These are phyloP conservation scores for Saposhnikovia divaricata DNA, from an alignment of 129 eudicot species.

Conservation along the genomic window DNA sequence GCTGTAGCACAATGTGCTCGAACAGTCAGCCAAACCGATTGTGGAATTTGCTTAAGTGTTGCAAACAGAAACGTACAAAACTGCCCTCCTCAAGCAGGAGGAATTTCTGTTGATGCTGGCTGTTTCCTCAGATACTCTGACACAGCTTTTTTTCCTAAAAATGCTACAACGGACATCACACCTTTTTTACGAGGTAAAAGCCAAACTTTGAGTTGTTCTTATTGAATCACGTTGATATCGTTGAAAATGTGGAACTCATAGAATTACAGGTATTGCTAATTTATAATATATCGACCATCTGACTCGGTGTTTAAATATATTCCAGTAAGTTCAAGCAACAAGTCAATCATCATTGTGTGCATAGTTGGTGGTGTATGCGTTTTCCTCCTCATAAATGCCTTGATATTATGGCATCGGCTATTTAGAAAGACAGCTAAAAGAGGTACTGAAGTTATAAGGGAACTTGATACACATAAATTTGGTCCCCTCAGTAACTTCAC, in stretches of 20 bases:
- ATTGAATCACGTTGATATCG: background rate
- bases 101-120: conserved; percentile 35
- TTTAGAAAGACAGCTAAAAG: conserved; percentile 23
- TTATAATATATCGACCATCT: background rate
- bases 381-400: conserved; percentile 34
- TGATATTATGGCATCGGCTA: conserved; percentile 29
- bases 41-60: conserved; percentile 36
- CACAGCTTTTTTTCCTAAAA: conserved; percentile 21
- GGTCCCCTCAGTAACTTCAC: background rate
- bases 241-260: background rate
- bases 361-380: conserved; percentile 52
- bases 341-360: conserved; percentile 49
- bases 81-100: conserved; percentile 45
- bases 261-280: background rate
- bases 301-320: background rate
- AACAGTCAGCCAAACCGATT: conserved; percentile 28
- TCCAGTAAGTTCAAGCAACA: conserved; percentile 52
- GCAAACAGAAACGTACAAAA: conserved; percentile 32
- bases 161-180: conserved; percentile 27
- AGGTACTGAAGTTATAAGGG: background rate
- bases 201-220: background rate
- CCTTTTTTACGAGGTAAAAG: conserved; percentile 37
- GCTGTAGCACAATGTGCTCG: conserved; percentile 42
- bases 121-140: conserved; percentile 53
- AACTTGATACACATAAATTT: background rate